These are phyloP conservation scores for Cadophora gregata DNA, from an alignment of 2,329 filamentous ascomycete species.

Conservation along the genomic window DNA sequence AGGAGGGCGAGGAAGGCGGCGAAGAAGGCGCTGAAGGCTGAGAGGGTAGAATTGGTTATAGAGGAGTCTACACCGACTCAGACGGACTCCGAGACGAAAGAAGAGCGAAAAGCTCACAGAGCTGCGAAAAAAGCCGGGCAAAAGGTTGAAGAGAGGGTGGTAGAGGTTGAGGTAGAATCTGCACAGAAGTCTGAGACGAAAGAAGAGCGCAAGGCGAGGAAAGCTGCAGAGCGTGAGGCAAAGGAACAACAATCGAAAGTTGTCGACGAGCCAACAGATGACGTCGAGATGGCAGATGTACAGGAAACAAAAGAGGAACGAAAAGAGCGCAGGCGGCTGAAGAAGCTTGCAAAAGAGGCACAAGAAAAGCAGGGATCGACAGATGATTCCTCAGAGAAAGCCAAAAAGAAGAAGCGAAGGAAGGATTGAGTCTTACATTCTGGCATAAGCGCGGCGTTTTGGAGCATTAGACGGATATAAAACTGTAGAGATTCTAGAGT, in stretches of 20 bases:
- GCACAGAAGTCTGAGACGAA: conserved; percentile 14
- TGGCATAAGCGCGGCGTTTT: conserved; percentile 36
- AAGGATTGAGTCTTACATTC: conserved; percentile 31
- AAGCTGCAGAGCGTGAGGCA: conserved; percentile 20
- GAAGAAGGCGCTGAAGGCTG: conserved; percentile 41
- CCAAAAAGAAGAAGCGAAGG: conserved; percentile 42
- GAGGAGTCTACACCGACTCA: conserved; percentile 38
- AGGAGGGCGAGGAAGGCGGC: conserved; percentile 48
- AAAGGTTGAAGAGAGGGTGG: conserved; percentile 34
- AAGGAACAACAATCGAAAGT: conserved; percentile 11
- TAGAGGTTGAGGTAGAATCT: conserved; percentile 17
- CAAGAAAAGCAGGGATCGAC: conserved; percentile 25
- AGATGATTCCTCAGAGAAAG: conserved; percentile 40
- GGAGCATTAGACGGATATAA: conserved; percentile 26
- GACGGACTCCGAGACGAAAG: conserved; percentile 37
- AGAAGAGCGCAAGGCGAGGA: conserved; percentile 21
- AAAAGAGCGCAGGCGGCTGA: conserved; percentile 46
- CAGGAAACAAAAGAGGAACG: conserved; percentile 46
- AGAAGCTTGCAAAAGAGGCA: conserved; percentile 39
- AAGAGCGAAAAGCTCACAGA: conserved; percentile 20
- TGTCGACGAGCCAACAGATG: conserved; percentile 9
- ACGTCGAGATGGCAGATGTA: conserved; percentile 17
- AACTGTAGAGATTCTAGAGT: conserved; percentile 27
- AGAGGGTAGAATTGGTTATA: conserved; percentile 37
- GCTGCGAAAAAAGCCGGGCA: conserved; percentile 20